Evolutionary conservation across 2,329 filamentous ascomycete species (phyloP).

Genomic region (Diaporthe caulivora): DNA sequence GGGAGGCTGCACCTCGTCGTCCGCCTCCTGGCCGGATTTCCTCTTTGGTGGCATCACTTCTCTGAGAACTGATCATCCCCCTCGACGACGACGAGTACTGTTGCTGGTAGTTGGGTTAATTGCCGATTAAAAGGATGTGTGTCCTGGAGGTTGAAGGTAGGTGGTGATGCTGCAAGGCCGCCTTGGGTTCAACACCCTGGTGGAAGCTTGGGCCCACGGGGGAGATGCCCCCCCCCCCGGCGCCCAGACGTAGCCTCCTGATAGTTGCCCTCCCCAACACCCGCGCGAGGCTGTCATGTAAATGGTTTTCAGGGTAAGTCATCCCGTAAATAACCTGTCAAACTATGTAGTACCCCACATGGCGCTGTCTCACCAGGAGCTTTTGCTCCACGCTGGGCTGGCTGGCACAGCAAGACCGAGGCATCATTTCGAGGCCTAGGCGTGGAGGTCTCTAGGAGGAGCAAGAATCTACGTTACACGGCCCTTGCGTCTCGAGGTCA

Average conservation of each 20-base stretch:
- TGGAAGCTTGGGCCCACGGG: conserved; percentile 18
- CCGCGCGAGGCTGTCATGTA: background rate
- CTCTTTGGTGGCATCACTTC: conserved; percentile 37
- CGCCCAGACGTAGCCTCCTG: no score
- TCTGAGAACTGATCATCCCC: background rate
- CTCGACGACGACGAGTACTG: no score
- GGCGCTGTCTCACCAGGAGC: background rate
- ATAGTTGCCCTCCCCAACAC: background rate
- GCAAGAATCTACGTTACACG: no score
- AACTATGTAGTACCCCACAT: background rate
- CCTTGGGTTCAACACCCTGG: background rate
- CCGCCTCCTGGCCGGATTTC: conserved; percentile 28
- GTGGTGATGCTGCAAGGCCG: background rate
- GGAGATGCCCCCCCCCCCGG: no score
- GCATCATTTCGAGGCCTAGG: background rate
- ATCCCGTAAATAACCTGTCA: no score
- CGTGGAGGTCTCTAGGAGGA: background rate
- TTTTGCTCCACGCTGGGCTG: background rate
- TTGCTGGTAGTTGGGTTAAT: no score
- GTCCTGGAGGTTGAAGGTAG: no score
- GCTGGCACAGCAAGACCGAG: background rate
- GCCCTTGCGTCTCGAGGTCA: background rate
- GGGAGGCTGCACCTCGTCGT: conserved; percentile 24
- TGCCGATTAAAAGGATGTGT: no score
- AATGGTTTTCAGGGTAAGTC: no score